Evolutionary conservation across 208 protist genomes (phyloP).

Genomic region (Trypanosoma rangeli): DNA sequence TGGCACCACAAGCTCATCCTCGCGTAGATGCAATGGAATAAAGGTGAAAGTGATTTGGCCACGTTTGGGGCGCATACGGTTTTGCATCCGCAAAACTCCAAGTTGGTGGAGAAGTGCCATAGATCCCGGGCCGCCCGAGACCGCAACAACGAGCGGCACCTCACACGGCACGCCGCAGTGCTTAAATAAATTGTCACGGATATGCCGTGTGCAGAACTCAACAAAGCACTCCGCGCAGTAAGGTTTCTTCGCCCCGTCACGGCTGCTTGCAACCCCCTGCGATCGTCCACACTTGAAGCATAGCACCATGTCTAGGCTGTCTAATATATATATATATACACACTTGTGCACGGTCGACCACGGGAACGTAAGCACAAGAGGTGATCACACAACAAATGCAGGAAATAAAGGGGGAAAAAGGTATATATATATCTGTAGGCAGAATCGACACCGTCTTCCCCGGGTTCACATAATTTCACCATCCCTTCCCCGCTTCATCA

Average conservation of each 20-base stretch:
- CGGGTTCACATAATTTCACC: background rate
- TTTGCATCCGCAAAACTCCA: conserved; percentile 44
- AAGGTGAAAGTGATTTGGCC: conserved; percentile 34
- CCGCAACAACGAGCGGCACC: conserved; percentile 65
- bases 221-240: conserved; percentile 81
- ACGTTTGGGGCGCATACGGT: conserved; percentile 21
- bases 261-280: conserved; percentile 46
- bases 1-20: conserved; percentile 61
- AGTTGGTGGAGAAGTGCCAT: conserved; percentile 71
- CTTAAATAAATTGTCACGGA: conserved; percentile 57
- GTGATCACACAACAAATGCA: background rate
- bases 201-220: conserved; percentile 46
- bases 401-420: background rate
- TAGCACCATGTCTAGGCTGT: background rate
- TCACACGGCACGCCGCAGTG: conserved; percentile 59
- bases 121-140: conserved; percentile 71
- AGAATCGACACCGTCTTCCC: background rate
- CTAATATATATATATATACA: conserved; percentile 7
- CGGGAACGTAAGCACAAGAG: no score
- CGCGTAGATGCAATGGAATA: conserved; percentile 67
- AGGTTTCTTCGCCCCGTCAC: conserved; percentile 58
- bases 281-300: conserved; percentile 82
- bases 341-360: no score
- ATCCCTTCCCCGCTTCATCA: background rate
- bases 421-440: no score